Evolutionary conservation across 2,329 filamentous ascomycete genomes (phyloP), one percentile per base, ranked within the genome.

Genomic region (Diaporthe aspalathi): DNA sequence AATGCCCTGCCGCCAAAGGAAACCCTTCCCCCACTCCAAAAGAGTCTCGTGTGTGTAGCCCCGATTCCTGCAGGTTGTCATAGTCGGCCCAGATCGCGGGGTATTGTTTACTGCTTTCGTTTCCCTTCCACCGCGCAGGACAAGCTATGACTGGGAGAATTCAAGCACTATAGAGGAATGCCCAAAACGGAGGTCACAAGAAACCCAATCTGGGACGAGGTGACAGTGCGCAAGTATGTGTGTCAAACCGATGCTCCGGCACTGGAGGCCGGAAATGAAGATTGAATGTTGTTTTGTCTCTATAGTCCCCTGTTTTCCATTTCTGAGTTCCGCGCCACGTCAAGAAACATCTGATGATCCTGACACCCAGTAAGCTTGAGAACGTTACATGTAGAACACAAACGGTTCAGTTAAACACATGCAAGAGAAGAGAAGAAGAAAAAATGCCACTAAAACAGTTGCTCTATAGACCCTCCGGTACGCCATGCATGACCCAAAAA

Each of bases 41-140:
- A 35, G 32, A 35, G 32, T n/a, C n/a, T n/a, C n/a, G 32, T 35
- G 32, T 35, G 32, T 35, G 32, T 35, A 40, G 38, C 24, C 40
- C 57, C 43, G 57, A 63, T 35, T 63, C 27, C 57, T 63, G 57
- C 43, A 63, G 49, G 40, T 49, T 43, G 57, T 63, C 57, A 63
- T 63, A 49, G 27, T 47, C 9, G 57, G 14, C 49, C 40, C 57
- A 63, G 43, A 63, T 63, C 57, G 57, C 57, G 57, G 40, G 57
- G 57, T 63, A 63, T 49, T 63, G 5, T 35, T 35, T 35, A n/a
- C n/a, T 62, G 22, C 35, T 63, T 63, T 24, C 49, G 5, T 38
- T 38, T 38, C 32, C 9, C 49, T 32, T 63, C 20, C n/a, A n/a
- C n/a, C n/a, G n/a, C n/a, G n/a, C n/a, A n/a, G n/a, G n/a, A n/a